Evolutionary conservation across 768 basidiomycete species (phyloP).

Genomic region (Serendipita sp.): DNA sequence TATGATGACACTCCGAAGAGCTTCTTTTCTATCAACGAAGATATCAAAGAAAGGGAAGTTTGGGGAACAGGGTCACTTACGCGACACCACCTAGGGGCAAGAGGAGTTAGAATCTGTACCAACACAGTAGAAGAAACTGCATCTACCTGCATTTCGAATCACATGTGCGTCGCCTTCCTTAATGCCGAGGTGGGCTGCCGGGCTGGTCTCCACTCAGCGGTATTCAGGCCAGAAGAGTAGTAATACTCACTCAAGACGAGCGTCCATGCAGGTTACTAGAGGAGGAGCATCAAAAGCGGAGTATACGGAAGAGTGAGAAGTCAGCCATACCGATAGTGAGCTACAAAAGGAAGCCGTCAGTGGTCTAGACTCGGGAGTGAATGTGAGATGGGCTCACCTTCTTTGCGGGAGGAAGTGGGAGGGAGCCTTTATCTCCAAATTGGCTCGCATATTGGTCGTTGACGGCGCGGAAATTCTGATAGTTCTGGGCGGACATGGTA

Average conservation of each 20-base stretch:
- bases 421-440: constrained; percentile 23
- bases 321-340: not conserved
- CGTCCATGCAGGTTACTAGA: constrained; percentile 58
- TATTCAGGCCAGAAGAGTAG: no score
- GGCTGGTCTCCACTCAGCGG: constrained; percentile 21
- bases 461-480: constrained; percentile 7
- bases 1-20: constrained; percentile 48
- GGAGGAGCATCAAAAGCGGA: not conserved
- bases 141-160: constrained; percentile 49
- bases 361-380: not conserved
- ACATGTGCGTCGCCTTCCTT: constrained; percentile 54
- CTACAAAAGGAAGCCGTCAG: not conserved
- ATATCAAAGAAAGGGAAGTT: not conserved
- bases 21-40: constrained; percentile 37
- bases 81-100: not conserved
- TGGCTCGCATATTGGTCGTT: constrained; percentile 31
- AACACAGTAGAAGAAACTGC: not conserved
- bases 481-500: not conserved
- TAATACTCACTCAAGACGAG: constrained; percentile 41
- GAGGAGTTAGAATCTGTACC: not conserved
- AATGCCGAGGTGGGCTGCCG: constrained; percentile 41
- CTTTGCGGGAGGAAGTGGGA: constrained; percentile 28
- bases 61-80: not conserved
- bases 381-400: constrained; percentile 12
- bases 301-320: not conserved